These are phyloP conservation scores for Alloteropsis semialata DNA, from an alignment of 176 grass and related monocot genomes.

Conservation along the genomic window DNA sequence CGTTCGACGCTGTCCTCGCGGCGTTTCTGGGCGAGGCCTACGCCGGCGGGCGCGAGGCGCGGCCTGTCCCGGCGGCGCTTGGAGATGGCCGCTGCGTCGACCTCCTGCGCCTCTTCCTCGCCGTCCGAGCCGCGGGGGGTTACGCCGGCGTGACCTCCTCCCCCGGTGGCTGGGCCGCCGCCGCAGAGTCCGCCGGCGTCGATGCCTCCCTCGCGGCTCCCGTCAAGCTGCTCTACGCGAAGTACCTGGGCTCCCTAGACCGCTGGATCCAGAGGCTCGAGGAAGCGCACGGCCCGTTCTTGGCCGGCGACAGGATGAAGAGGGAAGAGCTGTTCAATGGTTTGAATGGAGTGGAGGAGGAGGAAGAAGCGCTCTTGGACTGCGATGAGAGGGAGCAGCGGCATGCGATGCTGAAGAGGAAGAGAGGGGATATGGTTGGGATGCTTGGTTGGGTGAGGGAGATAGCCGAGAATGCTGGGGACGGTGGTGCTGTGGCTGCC, in stretches of 20 bases:
- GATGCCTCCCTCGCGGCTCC: slow-evolving; percentile 21
- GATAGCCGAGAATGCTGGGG: slow-evolving; percentile 18
- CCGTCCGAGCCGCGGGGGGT: slow-evolving; percentile 40
- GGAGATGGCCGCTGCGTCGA: slow-evolving; percentile 35
- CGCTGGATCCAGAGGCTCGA: slow-evolving; percentile 41
- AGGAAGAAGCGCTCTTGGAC: slow-evolving; percentile 15
- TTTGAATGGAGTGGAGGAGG: slow-evolving; percentile 5
- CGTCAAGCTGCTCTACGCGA: slow-evolving; percentile 52
- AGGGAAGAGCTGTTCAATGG: slow-evolving; percentile 15
- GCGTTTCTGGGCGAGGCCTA: slow-evolving; percentile 50
- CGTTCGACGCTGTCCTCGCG: slow-evolving; percentile 50
- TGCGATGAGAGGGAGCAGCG: not conserved
- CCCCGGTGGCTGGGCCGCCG: slow-evolving; percentile 34
- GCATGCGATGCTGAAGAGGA: slow-evolving; percentile 39
- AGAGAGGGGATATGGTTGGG: slow-evolving; percentile 38
- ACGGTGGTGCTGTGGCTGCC: not conserved
- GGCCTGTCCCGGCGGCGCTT: slow-evolving; percentile 37
- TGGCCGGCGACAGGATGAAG: not conserved
- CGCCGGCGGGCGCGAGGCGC: slow-evolving; percentile 30
- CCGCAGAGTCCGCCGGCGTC: slow-evolving; percentile 34
- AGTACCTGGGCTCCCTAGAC: slow-evolving; percentile 56
- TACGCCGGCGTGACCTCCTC: slow-evolving; percentile 23
- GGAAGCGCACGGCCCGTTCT: slow-evolving; percentile 36
- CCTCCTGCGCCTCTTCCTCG: slow-evolving; percentile 47
- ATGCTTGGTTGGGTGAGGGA: slow-evolving; percentile 51